Evolutionary conservation across 2,329 filamentous ascomycete species (phyloP), one percentile per base, ranked within the genome.

Genomic region (Trichoderma breve): DNA sequence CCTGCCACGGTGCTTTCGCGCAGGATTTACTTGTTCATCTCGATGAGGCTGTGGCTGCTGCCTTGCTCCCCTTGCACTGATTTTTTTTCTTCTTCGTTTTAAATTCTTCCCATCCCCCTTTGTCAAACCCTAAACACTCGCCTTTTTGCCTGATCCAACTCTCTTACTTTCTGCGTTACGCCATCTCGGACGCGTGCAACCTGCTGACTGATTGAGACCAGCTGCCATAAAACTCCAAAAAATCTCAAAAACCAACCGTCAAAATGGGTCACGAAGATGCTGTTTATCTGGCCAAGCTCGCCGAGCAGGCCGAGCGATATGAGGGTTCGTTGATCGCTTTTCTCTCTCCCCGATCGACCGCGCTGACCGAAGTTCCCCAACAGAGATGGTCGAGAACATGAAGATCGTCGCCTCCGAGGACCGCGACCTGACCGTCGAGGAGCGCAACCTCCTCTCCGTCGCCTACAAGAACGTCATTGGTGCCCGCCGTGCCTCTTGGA

Each of bases 371-470:
- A 39, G 51, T 28, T 30, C 34, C 36, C 62, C 43, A 53, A 72
- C 85, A 98, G 95, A 98, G 87, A 98, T 98, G 95, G 95, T 98
- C 78, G 94, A 97, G 89, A 97, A 98, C 91, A 98, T 98, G 95
- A 98, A 98, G 91, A 91, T 93, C 78, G 95, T 98, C 81, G 95
- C 95, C 80, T 95, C 93, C 78, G 93, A 95, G 83, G 90, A 93
- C 82, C 90, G 88, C 80, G 92, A 94, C 81, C 89, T 94, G 79
- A 92, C 91, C 76, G 94, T 98, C 78, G 95, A 98, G 86, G 95
- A 98, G 90, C 93, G 95, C 83, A 98, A 98, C 87, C 93, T 98
- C 76, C 91, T 98, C 74, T 97, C 94, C 73, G 95, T 98, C 82
- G 95, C 95, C 84, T 98, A 98, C 91, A 98, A 98, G 92, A 98